Evolutionary conservation across 345 rosid genomes (phyloP).

Genomic region (Ceriops tagal): DNA sequence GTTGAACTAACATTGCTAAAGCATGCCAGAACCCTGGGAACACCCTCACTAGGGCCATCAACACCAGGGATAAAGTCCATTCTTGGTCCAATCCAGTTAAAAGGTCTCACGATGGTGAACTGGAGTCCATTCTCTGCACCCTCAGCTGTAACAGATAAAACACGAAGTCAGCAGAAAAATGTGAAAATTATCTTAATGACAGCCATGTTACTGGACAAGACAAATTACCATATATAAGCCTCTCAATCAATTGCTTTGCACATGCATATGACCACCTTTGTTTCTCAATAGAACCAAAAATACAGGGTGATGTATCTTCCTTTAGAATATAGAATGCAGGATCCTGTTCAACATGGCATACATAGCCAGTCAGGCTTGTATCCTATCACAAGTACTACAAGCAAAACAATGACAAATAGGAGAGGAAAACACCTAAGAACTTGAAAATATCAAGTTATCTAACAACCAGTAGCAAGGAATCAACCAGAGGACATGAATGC

Average conservation of each 20-base stretch:
- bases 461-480: not conserved
- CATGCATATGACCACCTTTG: slow-evolving; percentile 99
- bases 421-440: not conserved
- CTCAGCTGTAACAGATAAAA: slow-evolving; percentile 56
- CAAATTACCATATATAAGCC: slow-evolving; percentile 77
- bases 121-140: slow-evolving; percentile 94
- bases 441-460: not conserved
- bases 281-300: slow-evolving; percentile 96
- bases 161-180: not conserved
- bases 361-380: not conserved
- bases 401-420: not conserved
- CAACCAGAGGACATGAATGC: no score
- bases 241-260: slow-evolving; percentile 96
- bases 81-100: slow-evolving; percentile 99
- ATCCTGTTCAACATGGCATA: slow-evolving; percentile 48
- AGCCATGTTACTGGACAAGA: slow-evolving; percentile 2
- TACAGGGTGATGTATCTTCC: slow-evolving; percentile 93
- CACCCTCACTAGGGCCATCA: slow-evolving; percentile 99
- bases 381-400: not conserved
- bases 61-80: slow-evolving; percentile 99
- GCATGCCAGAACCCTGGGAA: slow-evolving; percentile 96
- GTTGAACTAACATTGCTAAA: slow-evolving; percentile 76
- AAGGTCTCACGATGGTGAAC: slow-evolving; percentile 97
- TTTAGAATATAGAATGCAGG: slow-evolving; percentile 85
- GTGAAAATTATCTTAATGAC: slow-evolving; percentile 3